These are phyloP conservation scores for Butyriboletus loyo DNA, from an alignment of 768 basidiomycete species.

Conservation along the genomic window DNA sequence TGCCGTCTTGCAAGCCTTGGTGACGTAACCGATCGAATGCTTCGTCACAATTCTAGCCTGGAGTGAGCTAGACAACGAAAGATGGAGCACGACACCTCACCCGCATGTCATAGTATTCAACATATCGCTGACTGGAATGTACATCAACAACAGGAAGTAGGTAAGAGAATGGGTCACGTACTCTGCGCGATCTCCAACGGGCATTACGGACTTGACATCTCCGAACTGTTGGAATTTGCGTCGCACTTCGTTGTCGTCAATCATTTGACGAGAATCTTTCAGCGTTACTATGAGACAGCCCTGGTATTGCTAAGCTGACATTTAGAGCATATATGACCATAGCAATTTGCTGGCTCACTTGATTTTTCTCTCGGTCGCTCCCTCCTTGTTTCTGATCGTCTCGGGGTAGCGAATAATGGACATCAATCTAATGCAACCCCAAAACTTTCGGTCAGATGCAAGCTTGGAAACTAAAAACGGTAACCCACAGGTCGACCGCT, in stretches of 20 bases:
- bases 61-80: slow-evolving; percentile 6
- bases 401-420: slow-evolving; percentile 94
- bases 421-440: slow-evolving; percentile 73
- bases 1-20: slow-evolving; percentile 77
- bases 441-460: slow-evolving; percentile 4
- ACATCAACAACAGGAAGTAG: slow-evolving; percentile 1
- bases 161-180: slow-evolving; percentile 25
- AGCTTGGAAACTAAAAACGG: background rate
- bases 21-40: slow-evolving; percentile 80
- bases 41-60: slow-evolving; percentile 63
- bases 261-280: slow-evolving; percentile 63
- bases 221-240: slow-evolving; percentile 87
- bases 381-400: slow-evolving; percentile 70
- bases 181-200: slow-evolving; percentile 64
- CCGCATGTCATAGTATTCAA: slow-evolving; percentile 92
- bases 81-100: slow-evolving; percentile 39
- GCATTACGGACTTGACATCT: slow-evolving; percentile 78
- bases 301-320: slow-evolving; percentile 57
- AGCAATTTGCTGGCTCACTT: slow-evolving; percentile 44
- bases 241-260: slow-evolving; percentile 84
- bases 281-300: slow-evolving; percentile 82
- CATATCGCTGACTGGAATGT: slow-evolving; percentile 68
- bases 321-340: slow-evolving; percentile 7
- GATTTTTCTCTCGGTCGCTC: slow-evolving; percentile 70
- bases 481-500: slow-evolving; percentile 83